phyloP scores from a whole-genome alignment of 371 early-diverging fungal species.

The Rhizopus stolonifer region DNA sequence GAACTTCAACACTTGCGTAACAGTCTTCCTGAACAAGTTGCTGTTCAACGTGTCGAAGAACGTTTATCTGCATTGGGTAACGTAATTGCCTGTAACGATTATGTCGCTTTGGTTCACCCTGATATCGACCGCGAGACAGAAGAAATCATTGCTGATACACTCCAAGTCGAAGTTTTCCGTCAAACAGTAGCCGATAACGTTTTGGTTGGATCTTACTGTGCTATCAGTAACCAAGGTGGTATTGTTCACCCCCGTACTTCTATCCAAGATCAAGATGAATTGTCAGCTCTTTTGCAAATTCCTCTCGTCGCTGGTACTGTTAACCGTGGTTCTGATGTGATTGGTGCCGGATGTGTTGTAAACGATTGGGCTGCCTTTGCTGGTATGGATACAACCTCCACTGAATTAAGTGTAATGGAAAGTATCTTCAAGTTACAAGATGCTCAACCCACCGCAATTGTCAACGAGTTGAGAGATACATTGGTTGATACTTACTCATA shows the following conservation, averaged over 20 bases:
- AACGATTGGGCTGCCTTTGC: conserved; percentile 99
- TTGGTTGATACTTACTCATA: conserved; percentile 88
- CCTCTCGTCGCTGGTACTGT: conserved; percentile 99
- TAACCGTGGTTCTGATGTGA: conserved; percentile 98
- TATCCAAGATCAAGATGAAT: conserved; percentile 97
- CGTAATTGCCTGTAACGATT: conserved; percentile 99
- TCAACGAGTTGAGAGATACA: conserved; percentile 91
- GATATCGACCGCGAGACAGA: conserved; percentile 99
- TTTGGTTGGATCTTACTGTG: conserved; percentile 98
- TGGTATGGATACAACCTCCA: conserved; percentile 97
- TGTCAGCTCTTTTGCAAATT: conserved; percentile 96
- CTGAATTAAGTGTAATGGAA: conserved; percentile 98
- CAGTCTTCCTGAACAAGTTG: conserved; percentile 94
- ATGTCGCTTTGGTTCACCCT: conserved; percentile 98
- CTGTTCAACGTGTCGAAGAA: conserved; percentile 98
- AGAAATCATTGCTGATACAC: conserved; percentile 97
- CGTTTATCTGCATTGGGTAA: conserved; percentile 99
- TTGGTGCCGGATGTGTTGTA: conserved; percentile 98
- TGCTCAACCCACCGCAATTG: conserved; percentile 86
- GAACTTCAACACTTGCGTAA: conserved; percentile 99
- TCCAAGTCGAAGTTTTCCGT: conserved; percentile 98
- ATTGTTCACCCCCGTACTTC: conserved; percentile 96
- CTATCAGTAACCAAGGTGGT: conserved; percentile 98
- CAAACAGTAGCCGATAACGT: conserved; percentile 98
- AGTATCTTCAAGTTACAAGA: conserved; percentile 97